These are phyloP conservation scores for Epithele typhae DNA, from an alignment of 768 basidiomycete species.

Conservation along the genomic window DNA sequence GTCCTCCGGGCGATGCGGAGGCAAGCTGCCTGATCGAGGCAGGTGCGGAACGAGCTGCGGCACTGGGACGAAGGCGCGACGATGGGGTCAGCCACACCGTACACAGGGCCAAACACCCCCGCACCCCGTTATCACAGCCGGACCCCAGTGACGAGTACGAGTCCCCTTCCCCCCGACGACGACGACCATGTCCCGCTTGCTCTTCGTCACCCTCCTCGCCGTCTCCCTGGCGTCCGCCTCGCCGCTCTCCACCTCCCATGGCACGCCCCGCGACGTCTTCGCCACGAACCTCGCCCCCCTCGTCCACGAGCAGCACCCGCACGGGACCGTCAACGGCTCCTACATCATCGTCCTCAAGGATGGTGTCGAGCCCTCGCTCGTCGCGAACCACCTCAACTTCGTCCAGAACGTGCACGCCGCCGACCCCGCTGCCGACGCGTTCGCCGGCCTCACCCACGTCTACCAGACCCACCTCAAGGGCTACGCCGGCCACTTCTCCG, in stretches of 20 bases:
- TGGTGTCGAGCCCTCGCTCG: conserved; percentile 48
- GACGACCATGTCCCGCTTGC: conserved; percentile 25
- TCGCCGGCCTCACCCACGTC: conserved; percentile 64
- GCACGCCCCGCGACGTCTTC: conserved; percentile 32
- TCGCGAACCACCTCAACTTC: conserved; percentile 78
- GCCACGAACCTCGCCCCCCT: conserved; percentile 59
- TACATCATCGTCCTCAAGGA: conserved; percentile 91
- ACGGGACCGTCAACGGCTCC: conserved; percentile 80
- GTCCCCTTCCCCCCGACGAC: conserved; percentile 12
- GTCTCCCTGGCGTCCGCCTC: conserved; percentile 36
- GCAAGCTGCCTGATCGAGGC: neutral
- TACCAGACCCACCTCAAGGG: conserved; percentile 72
- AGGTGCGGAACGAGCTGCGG: neutral
- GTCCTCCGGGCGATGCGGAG: too few species aligned
- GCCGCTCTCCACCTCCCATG: conserved; percentile 42
- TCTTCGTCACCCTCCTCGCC: conserved; percentile 32
- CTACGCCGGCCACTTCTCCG: conserved; percentile 78
- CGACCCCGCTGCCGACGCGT: conserved; percentile 45
- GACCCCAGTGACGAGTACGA: neutral
- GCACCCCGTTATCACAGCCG: conserved; percentile 16
- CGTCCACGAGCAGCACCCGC: conserved; percentile 52
- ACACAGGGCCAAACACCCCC: conserved; percentile 17
- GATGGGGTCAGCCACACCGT: conserved; percentile 10
- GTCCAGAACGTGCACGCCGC: conserved; percentile 58
- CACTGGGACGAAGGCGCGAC: neutral